These are phyloP conservation scores for Pyracantha coccinea DNA, from an alignment of 331 rosid species.

Conservation along the genomic window DNA sequence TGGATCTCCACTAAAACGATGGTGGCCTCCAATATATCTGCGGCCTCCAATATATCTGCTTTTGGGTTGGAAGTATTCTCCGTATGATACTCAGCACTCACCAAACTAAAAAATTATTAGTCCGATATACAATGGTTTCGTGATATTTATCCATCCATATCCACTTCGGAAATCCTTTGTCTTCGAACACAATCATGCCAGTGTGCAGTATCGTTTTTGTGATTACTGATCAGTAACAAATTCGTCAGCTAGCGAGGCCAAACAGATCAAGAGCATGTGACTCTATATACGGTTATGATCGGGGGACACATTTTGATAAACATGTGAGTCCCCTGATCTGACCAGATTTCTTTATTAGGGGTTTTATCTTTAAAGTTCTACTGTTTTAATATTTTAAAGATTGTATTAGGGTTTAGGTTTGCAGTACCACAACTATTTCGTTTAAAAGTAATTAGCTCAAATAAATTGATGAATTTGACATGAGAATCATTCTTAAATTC, in stretches of 20 bases:
- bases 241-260: not conserved
- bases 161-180: not conserved
- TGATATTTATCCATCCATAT: not conserved
- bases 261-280: not conserved
- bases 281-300: not conserved
- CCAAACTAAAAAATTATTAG: not conserved
- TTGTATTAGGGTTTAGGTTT: too few relatives aligned
- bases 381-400: too few relatives aligned
- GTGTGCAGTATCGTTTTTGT: not conserved
- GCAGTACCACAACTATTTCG: not conserved
- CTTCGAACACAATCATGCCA: not conserved
- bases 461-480: not conserved
- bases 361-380: too few relatives aligned
- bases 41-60: slow-evolving; percentile 17
- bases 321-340: too few relatives aligned
- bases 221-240: not conserved
- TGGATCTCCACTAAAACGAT: slow-evolving; percentile 20
- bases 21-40: slow-evolving; percentile 20
- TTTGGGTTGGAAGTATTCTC: slow-evolving; percentile 11
- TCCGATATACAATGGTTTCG: too few relatives aligned
- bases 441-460: not conserved
- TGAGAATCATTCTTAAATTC: not conserved
- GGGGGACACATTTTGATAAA: too few relatives aligned
- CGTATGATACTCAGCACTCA: not conserved
- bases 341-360: too few relatives aligned